A percentile compares a stretch with the other conserved stretches of the same genome.
Evolutionary conservation across 768 basidiomycete genomes (phyloP).

Genomic region (Suillus weaverae): DNA sequence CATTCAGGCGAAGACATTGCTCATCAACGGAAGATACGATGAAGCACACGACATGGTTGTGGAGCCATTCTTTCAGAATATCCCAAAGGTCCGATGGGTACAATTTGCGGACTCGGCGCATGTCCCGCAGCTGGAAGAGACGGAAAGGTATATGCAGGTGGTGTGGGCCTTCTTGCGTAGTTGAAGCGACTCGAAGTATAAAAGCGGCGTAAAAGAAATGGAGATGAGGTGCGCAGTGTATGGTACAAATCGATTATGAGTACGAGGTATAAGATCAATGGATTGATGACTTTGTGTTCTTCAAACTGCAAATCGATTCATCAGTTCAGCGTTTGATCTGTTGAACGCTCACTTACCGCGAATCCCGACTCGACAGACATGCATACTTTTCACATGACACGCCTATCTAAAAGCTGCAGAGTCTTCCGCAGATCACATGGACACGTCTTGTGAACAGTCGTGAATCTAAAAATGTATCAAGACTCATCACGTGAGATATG

Average conservation of each 20-base stretch:
- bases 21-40: slow-evolving; percentile 40
- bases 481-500: not conserved
- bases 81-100: slow-evolving; percentile 37
- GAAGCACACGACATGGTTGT: slow-evolving; percentile 34
- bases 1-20: slow-evolving; percentile 34
- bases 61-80: slow-evolving; percentile 33
- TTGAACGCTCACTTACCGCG: not conserved
- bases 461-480: not conserved
- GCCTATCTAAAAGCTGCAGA: not conserved
- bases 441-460: not conserved
- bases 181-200: not conserved
- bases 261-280: not conserved
- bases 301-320: not conserved
- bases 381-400: not conserved
- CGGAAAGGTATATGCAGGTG: slow-evolving; percentile 34
- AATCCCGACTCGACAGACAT: not conserved
- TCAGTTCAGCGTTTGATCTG: not conserved
- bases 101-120: slow-evolving; percentile 39
- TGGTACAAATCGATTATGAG: not conserved
- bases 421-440: not conserved
- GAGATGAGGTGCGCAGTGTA: not conserved
- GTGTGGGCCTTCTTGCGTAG: slow-evolving; percentile 30
- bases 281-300: not conserved
- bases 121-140: slow-evolving; percentile 38
- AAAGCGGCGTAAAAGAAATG: not conserved